Evolutionary conservation across 371 early-diverging fungal species (phyloP), one percentile per base, ranked within the genome.

Genomic region (Synchytrium microbalum): DNA sequence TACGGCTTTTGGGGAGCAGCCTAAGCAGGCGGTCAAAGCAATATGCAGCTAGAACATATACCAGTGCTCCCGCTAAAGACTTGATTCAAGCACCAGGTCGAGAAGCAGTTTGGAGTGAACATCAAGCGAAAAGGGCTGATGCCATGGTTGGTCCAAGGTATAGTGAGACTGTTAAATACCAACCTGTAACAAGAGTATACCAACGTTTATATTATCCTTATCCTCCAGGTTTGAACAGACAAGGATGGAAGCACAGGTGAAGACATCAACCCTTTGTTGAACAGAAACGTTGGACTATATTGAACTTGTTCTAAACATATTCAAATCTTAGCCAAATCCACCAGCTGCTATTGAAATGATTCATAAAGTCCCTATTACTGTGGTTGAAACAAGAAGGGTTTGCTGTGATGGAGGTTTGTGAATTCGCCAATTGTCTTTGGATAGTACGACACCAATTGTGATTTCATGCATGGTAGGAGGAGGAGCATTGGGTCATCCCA

Each of bases 281-380:
- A 25, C 59, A 3, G 31, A 23, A 56, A 14, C 14, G 24, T 19
- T 1, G 16, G 5, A 27, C 51, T 14, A 51, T 14, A 14, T 13
- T 51, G 13, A 30, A 28, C 29, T 25, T n/a, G 19, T 30, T 1
- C 57, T 38, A 1, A 53, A 38, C 46, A n/a, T 1, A 23, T 16
- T 25, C 23, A 31, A 2, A 8, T 1, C 19, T 28, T 72, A 96
- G 93, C 95, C 97, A 59, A 85, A 86, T 58, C 89, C 94, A 46
- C 77, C 84, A 75, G 89, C 95, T 32, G 97, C 97, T 61, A 88
- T 92, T 59, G 95, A 94, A 53, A 80, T 96, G 67, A 92, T 96
- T 73, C 83, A 88, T 29, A 84, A 90, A 68, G 91, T 89, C 62
- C 94, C 95, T 26, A 78, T 95, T 64, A 84, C 78, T 61, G 73